These are phyloP conservation scores for Phytophthora fragariaefolia DNA, from an alignment of 352 stramenopile genomes.

Conservation along the genomic window DNA sequence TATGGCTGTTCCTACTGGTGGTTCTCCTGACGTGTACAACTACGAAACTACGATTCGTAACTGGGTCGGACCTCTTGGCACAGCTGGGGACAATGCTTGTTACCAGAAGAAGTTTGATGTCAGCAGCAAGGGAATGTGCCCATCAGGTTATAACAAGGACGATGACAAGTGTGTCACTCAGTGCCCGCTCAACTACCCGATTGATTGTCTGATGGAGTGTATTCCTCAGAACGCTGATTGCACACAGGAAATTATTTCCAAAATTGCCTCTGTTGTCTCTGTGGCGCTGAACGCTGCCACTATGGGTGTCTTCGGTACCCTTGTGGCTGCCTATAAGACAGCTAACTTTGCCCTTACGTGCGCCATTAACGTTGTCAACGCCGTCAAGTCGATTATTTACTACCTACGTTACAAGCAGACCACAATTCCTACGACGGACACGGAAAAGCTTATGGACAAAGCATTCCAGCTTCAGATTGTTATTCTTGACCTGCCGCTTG, in stretches of 20 bases:
- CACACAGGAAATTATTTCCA: constrained; percentile 41
- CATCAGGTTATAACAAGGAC: constrained; percentile 50
- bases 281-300: constrained; percentile 48
- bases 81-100: constrained; percentile 19
- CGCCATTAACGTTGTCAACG: constrained; percentile 29
- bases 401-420: constrained; percentile 36
- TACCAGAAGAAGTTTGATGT: constrained; percentile 35
- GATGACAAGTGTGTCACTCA: constrained; percentile 52
- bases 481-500: constrained; percentile 31
- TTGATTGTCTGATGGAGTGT: constrained; percentile 45
- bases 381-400: constrained; percentile 35
- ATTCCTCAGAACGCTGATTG: constrained; percentile 50
- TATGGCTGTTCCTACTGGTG: constrained; percentile 16
- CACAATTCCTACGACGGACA: constrained; percentile 16
- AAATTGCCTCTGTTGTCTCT: constrained; percentile 38
- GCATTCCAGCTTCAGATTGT: constrained; percentile 35
- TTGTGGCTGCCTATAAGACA: constrained; percentile 13
- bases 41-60: constrained; percentile 41
- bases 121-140: constrained; percentile 40
- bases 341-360: constrained; percentile 24
- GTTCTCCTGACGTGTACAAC: constrained; percentile 22
- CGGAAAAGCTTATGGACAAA: constrained; percentile 34
- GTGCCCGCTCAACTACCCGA: constrained; percentile 51
- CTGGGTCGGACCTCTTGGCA: constrained; percentile 44
- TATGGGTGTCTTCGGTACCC: constrained; percentile 38